Conservation (phyloP, 2,329 filamentous ascomycete species). For the Emmonsiellopsis sp. region DNA sequence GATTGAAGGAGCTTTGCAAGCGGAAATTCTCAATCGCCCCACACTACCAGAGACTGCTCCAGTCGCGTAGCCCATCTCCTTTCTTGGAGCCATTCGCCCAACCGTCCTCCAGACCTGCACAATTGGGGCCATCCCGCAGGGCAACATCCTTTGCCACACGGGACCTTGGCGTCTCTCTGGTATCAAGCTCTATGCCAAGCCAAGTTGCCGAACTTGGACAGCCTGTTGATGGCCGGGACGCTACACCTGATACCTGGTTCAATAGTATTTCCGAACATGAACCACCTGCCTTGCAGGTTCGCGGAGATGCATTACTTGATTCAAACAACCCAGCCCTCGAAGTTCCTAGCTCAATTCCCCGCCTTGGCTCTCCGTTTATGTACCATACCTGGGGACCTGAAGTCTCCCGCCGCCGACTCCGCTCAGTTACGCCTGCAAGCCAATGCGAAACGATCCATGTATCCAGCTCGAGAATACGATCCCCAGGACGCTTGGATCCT, state of each 20-base stretch:
- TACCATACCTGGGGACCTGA: slow-evolving; percentile 43
- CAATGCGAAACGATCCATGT: slow-evolving; percentile 38
- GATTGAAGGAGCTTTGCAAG: slow-evolving; percentile 52
- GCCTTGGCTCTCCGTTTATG: slow-evolving; percentile 41
- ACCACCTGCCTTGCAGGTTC: slow-evolving; percentile 9
- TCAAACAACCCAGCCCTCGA: slow-evolving; percentile 4
- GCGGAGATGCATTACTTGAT: not conserved
- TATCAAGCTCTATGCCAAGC: slow-evolving; percentile 31
- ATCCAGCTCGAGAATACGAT: slow-evolving; percentile 35
- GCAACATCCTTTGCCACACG: slow-evolving; percentile 33
- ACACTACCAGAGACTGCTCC: slow-evolving; percentile 55
- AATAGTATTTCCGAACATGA: slow-evolving; percentile 21
- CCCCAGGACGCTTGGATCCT: slow-evolving; percentile 49
- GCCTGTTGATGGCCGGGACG: not conserved
- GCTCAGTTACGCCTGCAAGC: slow-evolving; percentile 23
- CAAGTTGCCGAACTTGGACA: slow-evolving; percentile 18
- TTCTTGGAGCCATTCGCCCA: slow-evolving; percentile 34
- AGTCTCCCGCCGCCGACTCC: slow-evolving; percentile 23
- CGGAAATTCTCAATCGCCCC: slow-evolving; percentile 53
- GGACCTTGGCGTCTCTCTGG: slow-evolving; percentile 37
- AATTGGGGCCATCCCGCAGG: slow-evolving; percentile 15
- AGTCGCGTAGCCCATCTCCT: slow-evolving; percentile 53
- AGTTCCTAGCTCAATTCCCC: slow-evolving; percentile 25
- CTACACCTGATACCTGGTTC: slow-evolving; percentile 19
- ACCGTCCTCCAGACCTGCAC: slow-evolving; percentile 19